Evolutionary conservation across 108 stramenopile species (phyloP), one percentile per base, ranked within the genome.

Genomic region (Fistulifera pelliculosa): DNA sequence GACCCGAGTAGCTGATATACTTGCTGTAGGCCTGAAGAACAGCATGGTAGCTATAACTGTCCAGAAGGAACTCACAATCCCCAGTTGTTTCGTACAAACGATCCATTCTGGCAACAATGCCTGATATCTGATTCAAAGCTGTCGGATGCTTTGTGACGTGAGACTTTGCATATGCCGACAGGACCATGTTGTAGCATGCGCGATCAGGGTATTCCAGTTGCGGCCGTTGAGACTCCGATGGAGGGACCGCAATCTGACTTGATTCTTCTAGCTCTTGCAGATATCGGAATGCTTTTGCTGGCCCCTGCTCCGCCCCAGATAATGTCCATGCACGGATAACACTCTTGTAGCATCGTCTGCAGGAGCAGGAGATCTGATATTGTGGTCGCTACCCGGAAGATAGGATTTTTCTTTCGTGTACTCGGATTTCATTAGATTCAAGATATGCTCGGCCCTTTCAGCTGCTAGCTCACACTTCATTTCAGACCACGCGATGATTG

Each of bases 31-130:
- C 50, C 6, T 16, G 27, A 7, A 51, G 50, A 27, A 51, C n/a
- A 51, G 50, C 21, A 16, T 27, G 50, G 12, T 51, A 51, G 50
- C 25, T 27, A 27, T 8, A 27, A 4, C 50, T 22, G 50, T 51
- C 50, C 24, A 51, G 26, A 23, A 16, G 15, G 21, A 27, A 51
- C 19, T 51, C 50, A 27, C 5, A 23, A 22, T 51, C 21, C 6
- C 27, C 23, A 7, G 50, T 51, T n/a, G 5, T n/a, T 27, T 27
- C 25, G 22, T 51, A 51, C 3, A 10, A n/a, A 16, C 26, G 50
- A 23, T 51, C 50, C 50, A 51, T 51, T 23, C 50, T 23, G 27
- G 50, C 24, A 12, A 51, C 19, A 27, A 51, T 51, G n/a, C n/a
- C 15, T 27, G 6, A 5, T 22, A 51, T 51, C 25, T 27, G 23